Evolutionary conservation across 495 filamentous ascomycete species (phyloP).

Genomic region (Acidomyces sp.): DNA sequence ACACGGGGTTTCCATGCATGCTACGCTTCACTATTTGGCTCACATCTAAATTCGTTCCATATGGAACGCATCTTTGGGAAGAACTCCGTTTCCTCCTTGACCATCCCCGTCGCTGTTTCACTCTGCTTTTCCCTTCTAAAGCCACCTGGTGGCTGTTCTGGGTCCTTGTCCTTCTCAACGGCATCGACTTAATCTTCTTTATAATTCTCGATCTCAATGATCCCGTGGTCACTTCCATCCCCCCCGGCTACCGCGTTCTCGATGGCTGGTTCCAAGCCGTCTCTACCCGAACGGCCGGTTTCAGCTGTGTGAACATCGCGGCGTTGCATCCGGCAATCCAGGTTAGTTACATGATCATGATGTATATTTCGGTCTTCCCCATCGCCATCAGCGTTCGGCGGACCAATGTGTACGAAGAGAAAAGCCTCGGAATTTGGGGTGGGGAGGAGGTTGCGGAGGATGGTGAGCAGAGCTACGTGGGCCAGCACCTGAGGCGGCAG

Average conservation of each 20-base stretch:
- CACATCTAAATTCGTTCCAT: constrained; percentile 42
- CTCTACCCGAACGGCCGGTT: constrained; percentile 78
- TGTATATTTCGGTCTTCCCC: constrained; percentile 96
- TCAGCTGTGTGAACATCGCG: constrained; percentile 62
- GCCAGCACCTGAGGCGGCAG: constrained; percentile 75
- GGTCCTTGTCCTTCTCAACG: constrained; percentile 70
- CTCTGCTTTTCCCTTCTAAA: constrained; percentile 71
- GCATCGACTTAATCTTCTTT: constrained; percentile 73
- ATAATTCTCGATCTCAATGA: constrained; percentile 76
- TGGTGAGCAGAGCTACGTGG: constrained; percentile 62
- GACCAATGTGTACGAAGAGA: constrained; percentile 95
- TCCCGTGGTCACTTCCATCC: constrained; percentile 43
- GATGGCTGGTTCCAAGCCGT: constrained; percentile 81
- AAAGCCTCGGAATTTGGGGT: constrained; percentile 69
- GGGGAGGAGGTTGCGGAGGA: constrained; percentile 35
- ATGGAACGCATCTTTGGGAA: constrained; percentile 60
- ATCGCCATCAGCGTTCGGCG: constrained; percentile 87
- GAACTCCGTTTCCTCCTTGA: constrained; percentile 83
- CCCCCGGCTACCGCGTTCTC: constrained; percentile 58
- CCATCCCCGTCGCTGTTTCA: constrained; percentile 90
- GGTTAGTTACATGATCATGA: constrained; percentile 94
- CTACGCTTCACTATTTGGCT: constrained; percentile 82
- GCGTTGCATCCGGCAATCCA: constrained; percentile 80
- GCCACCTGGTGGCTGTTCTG: constrained; percentile 96
- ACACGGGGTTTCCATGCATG: constrained; percentile 90